phyloP scores from a whole-genome alignment of 495 filamentous ascomycete genomes.

The Penicillium coffeae region DNA sequence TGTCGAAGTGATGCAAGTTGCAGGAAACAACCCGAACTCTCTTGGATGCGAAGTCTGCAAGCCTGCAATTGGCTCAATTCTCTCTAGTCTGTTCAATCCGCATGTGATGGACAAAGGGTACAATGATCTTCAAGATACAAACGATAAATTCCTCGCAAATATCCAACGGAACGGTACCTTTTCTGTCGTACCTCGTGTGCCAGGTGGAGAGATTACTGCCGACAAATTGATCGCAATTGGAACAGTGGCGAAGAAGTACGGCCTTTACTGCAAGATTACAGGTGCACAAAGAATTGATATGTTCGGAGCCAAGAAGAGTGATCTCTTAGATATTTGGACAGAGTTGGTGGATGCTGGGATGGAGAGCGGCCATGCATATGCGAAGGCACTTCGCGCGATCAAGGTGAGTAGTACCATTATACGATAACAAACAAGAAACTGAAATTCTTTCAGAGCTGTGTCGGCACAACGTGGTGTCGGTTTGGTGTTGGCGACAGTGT shows the following conservation, averaged over 20 bases:
- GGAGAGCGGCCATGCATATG: slow-evolving; percentile 94
- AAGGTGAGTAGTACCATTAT: slow-evolving; percentile 46
- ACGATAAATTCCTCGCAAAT: slow-evolving; percentile 89
- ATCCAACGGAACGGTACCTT: slow-evolving; percentile 95
- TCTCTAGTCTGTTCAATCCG: slow-evolving; percentile 79
- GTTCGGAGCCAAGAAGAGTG: slow-evolving; percentile 92
- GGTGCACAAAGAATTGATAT: slow-evolving; percentile 94
- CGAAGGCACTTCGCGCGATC: slow-evolving; percentile 85
- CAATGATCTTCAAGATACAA: slow-evolving; percentile 89
- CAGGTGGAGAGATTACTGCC: slow-evolving; percentile 87
- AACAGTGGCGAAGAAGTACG: slow-evolving; percentile 82
- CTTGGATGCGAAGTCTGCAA: slow-evolving; percentile 94
- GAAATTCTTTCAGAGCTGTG: slow-evolving; percentile 70
- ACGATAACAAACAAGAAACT: neutral
- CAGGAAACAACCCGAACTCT: slow-evolving; percentile 68
- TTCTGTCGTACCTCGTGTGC: slow-evolving; percentile 80
- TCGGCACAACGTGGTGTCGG: slow-evolving; percentile 92
- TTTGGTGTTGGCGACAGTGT: slow-evolving; percentile 94
- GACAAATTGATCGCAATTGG: slow-evolving; percentile 89
- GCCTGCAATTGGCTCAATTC: slow-evolving; percentile 79
- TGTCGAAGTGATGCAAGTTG: slow-evolving; percentile 75
- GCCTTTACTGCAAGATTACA: slow-evolving; percentile 92
- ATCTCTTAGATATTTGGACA: slow-evolving; percentile 86
- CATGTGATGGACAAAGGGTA: slow-evolving; percentile 74
- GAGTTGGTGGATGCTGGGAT: slow-evolving; percentile 83